Base-by-base conservation (phyloP, 176 grass and related monocot species). In the Themeda triandra region DNA sequence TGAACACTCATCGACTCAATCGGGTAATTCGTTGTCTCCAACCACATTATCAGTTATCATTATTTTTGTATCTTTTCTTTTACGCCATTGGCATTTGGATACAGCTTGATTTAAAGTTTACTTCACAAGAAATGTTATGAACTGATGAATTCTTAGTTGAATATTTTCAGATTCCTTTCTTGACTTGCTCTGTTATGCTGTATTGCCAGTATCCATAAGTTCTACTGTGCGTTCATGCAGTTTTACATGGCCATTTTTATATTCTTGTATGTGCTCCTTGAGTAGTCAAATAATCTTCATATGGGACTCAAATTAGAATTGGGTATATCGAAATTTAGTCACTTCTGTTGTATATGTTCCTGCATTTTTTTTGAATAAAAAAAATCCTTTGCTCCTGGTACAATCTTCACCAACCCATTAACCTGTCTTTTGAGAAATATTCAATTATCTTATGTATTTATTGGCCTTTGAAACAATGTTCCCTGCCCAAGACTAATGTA, bases 1-100 rank as follows among this genome's bases (percentile, higher is more conserved):
- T 69, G 92, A 91, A 74, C 71, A 88, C 14, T 66, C 81, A 49
- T 66, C 90, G 59, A 66, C 71, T 35, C 91, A 94, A 72, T 94
- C 93, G 74, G 97, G 97, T 99, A 94, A 45, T 70, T 17, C 29
- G 21, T 79, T 56, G 56, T 82, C 54, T 56, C 76, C 21, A 46
- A 73, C 21, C 18, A 81, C 24, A 30, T 21, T 69, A 49, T 70
- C 32, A 63, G 24, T 70, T 54, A 69, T 70, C 32, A 42, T 68
- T 86, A 15, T 54, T 64, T 74, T 25, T 46, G 1, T 11, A 29
- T 27, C 19, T 51, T 51, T 44, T 58, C 44, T 69, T 84, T 4
- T 21, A 63, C 19, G 2, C 13, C 2, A 0, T 65, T 17, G 27
- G 11, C 54, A 76, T 46, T 35, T 8, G 32, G 49, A 60, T 83